Evolutionary conservation across 306 rosid species (phyloP), one percentile per base, ranked within the genome.

Genomic region (Medicago truncatula): DNA sequence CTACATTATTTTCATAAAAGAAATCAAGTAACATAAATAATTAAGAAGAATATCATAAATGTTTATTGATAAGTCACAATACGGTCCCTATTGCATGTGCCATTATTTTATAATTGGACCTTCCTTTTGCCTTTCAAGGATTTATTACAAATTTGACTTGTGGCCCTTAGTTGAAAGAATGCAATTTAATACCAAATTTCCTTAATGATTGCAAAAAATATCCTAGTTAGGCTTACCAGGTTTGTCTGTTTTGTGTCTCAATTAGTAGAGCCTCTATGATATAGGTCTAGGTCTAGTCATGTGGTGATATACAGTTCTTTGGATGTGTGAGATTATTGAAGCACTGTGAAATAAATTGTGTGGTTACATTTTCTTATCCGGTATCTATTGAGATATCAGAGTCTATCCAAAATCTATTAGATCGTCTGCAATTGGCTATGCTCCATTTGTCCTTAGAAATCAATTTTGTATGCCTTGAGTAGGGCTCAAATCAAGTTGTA

Each of bases 71-170:
- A 31, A 44, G 88, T 84, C 85, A 70, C 88, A 69, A 31, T 58
- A 47, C 54, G 83, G 88, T 65, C 83, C 88, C 85, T 70, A 43
- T 70, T 74, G 83, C 83, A 68, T 43, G 81, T 78, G 85, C 76
- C 65, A 74, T 69, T 74, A 77, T 69, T 77, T 81, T 34, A 77
- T 77, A 63, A 64, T 69, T 70, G 83, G 56, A 5, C 76, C 72
- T 71, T 77, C 75, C 78, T 69, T 84, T 68, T 81, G 58, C 81
- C 82, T 74, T 77, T 74, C 76, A 47, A 62, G 78, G 67, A 84
- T 84, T 76, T 68, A 84, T 81, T 77, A 46, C 14, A 47, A 77
- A 84, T 74, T 74, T 84, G 85, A 74, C 75, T n/a, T 70, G 81
- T 81, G 85, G 83, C 76, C 88, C 81, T 69, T 49, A 20, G 73